Percentiles rank a stretch among this genome's conserved stretches.
Conservation (phyloP, 1,139 yeast genomes). For the Sugiyamaella xylanicola region DNA sequence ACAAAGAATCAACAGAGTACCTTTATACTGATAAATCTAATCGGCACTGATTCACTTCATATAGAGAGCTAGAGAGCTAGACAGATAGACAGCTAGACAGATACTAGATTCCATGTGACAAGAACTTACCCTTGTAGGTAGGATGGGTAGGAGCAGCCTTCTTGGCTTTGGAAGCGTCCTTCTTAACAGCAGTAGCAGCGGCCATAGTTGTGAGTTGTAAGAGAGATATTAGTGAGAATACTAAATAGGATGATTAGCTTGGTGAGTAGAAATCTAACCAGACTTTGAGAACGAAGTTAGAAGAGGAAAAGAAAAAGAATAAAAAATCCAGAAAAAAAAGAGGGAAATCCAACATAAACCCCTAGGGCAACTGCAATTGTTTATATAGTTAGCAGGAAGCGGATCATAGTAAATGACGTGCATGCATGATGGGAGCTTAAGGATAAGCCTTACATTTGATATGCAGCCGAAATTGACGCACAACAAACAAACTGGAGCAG, state of each 20-base stretch:
- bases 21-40: too few species aligned
- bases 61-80: too few species aligned
- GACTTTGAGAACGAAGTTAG: not conserved
- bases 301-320: not conserved
- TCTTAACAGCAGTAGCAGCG: conserved; percentile 24
- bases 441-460: not conserved
- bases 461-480: not conserved
- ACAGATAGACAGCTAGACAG: too few species aligned
- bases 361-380: conserved; percentile 15
- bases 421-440: conserved; percentile 11
- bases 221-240: not conserved
- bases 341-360: conserved; percentile 4
- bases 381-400: conserved; percentile 15
- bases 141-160: conserved; percentile 44
- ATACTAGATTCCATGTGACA: too few species aligned
- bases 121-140: conserved; percentile 48
- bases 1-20: too few species aligned
- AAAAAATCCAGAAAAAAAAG: conserved; percentile 6
- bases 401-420: not conserved
- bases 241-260: not conserved
- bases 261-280: not conserved
- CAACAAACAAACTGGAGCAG: conserved; percentile 1
- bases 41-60: too few species aligned
- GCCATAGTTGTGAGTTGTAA: conserved; percentile 24
- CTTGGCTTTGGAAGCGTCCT: conserved; percentile 30